These are phyloP conservation scores for Aspergillus jensenii DNA, from an alignment of 2,329 filamentous ascomycete genomes.

Conservation along the genomic window DNA sequence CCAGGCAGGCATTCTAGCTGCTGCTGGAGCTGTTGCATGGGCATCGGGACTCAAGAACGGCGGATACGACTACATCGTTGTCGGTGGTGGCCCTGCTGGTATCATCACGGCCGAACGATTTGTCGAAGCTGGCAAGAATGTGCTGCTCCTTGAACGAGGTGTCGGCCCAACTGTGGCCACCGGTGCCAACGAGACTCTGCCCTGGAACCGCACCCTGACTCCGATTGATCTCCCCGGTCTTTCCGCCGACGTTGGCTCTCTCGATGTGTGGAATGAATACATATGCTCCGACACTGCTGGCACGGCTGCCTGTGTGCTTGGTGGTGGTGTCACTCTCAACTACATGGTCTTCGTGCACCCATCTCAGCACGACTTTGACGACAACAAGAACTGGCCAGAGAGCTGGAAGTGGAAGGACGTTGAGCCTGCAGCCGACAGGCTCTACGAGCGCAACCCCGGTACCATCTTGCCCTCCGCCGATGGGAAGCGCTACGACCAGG, in stretches of 20 bases:
- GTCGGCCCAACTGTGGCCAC: constrained; percentile 14
- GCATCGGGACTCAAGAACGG: not conserved
- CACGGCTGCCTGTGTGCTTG: constrained; percentile 21
- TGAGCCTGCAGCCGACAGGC: constrained; percentile 56
- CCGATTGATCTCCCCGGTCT: constrained; percentile 19
- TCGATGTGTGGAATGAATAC: constrained; percentile 17
- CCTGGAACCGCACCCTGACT: constrained; percentile 20
- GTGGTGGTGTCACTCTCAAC: constrained; percentile 21
- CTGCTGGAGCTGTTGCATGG: not conserved
- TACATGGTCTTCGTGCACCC: constrained; percentile 34
- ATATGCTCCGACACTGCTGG: constrained; percentile 20
- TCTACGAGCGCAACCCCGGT: constrained; percentile 69
- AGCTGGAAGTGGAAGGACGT: constrained; percentile 70
- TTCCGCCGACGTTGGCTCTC: constrained; percentile 13
- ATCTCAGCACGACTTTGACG: constrained; percentile 65
- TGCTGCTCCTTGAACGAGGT: constrained; percentile 21
- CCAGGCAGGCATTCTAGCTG: not conserved
- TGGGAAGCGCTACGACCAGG: constrained; percentile 63
- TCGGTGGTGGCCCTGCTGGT: constrained; percentile 22
- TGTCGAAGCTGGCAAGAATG: constrained; percentile 19
- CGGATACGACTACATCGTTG: constrained; percentile 23
- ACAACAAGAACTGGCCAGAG: constrained; percentile 67
- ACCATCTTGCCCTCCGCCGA: constrained; percentile 66
- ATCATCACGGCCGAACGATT: constrained; percentile 21
- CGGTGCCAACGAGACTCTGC: constrained; percentile 16